These are phyloP conservation scores for Entoloma clypeatum DNA, from an alignment of 1,284 basidiomycete genomes.

Conservation along the genomic window DNA sequence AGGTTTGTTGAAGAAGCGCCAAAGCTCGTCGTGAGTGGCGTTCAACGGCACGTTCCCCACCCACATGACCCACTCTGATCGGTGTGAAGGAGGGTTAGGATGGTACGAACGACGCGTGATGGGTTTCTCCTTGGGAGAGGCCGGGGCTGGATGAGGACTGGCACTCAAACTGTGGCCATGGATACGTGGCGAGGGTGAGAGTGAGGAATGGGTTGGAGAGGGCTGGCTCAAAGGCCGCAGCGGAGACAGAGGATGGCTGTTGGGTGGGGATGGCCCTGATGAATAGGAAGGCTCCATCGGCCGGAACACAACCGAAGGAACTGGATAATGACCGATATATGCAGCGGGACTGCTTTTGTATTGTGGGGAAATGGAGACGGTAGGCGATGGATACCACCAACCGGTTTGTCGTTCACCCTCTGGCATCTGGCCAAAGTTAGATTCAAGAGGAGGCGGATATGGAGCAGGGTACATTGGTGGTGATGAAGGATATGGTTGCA, in stretches of 20 bases:
- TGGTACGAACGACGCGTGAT: conserved; percentile 48
- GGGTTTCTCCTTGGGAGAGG: too few species aligned
- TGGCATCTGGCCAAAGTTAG: conserved; percentile 30
- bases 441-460: conserved; percentile 36
- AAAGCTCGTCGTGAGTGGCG: conserved; percentile 84
- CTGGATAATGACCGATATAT: background rate
- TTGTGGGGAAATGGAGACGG: background rate
- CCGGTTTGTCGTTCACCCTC: conserved; percentile 40
- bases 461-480: conserved; percentile 35
- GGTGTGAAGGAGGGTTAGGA: conserved; percentile 63
- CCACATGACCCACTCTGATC: conserved; percentile 97
- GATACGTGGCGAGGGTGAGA: conserved; percentile 1
- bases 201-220: too few species aligned
- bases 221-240: too few species aligned
- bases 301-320: too few species aligned
- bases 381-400: conserved; percentile 49
- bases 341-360: background rate
- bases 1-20: conserved; percentile 72
- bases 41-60: conserved; percentile 85
- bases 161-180: background rate
- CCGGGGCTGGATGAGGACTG: conserved; percentile 4
- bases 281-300: too few species aligned
- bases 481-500: conserved; percentile 39
- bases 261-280: too few species aligned
- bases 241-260: too few species aligned